Percentiles rank a stretch among this genome's conserved stretches.
These are phyloP conservation scores for Neoboletus subvelutipes DNA, from an alignment of 768 basidiomycete genomes.

Conservation along the genomic window DNA sequence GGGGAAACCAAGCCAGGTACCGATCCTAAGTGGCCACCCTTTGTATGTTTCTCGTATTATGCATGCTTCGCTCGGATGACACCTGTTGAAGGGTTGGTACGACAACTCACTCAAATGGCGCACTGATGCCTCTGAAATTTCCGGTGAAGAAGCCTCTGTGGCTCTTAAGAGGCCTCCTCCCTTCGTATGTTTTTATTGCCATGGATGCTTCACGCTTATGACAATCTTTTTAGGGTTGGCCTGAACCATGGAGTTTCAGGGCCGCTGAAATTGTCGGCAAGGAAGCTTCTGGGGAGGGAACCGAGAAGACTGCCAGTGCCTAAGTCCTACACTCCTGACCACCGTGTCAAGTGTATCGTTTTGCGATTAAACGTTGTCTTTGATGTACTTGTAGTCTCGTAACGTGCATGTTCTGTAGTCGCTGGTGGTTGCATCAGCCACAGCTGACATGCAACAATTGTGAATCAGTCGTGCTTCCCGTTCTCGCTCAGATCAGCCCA, in stretches of 20 bases:
- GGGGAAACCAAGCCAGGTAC: not conserved
- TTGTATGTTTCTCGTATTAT: not conserved
- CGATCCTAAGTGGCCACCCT: not conserved
- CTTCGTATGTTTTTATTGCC: not conserved
- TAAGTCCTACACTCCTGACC: too few relatives aligned
- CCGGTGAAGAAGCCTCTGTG: not conserved
- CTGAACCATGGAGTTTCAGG: not conserved
- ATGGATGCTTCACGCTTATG: not conserved
- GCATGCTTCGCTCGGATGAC: not conserved
- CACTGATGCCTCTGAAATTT: not conserved
- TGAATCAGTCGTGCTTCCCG: too few relatives aligned
- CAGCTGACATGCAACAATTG: too few relatives aligned
- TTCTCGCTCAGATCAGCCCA: too few relatives aligned
- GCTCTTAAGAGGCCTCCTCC: not conserved
- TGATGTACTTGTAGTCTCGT: too few relatives aligned
- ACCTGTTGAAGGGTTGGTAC: not conserved
- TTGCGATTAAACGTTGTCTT: too few relatives aligned
- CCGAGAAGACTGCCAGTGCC: too few relatives aligned
- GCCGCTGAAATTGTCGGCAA: not conserved
- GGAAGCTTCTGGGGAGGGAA: not conserved
- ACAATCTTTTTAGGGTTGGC: not conserved
- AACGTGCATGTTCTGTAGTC: too few relatives aligned
- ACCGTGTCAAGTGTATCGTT: too few relatives aligned
- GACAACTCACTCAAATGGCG: not conserved
- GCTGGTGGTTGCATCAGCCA: too few relatives aligned